Evolutionary conservation across 108 stramenopile species (phyloP).

Genomic region (Skeletonema marinoi): DNA sequence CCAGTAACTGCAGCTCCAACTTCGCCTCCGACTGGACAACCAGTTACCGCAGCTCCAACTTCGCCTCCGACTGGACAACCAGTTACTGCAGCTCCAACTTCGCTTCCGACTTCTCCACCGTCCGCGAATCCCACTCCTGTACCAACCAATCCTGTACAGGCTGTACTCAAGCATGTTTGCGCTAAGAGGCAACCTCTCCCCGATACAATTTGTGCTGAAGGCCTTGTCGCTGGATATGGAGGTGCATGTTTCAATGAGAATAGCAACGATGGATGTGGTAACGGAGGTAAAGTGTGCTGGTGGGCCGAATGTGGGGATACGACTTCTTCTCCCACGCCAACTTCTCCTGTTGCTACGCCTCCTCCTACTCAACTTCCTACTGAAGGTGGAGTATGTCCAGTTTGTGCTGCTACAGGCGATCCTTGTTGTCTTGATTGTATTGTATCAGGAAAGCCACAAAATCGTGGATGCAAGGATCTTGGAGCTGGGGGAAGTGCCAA

Average conservation of each 20-base stretch:
- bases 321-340: not conserved
- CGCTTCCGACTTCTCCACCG: too few relatives aligned
- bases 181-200: not conserved
- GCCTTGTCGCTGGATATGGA: not conserved
- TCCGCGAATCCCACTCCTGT: not conserved
- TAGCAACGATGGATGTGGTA: not conserved
- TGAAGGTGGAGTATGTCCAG: not conserved
- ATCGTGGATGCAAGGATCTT: too few relatives aligned
- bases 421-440: too few relatives aligned
- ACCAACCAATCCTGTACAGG: constrained; percentile 8
- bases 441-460: too few relatives aligned
- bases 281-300: not conserved
- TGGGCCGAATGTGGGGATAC: constrained; percentile 1
- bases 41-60: not conserved
- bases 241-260: not conserved
- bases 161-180: not conserved
- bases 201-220: not conserved
- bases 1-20: constrained; percentile 7
- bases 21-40: not conserved
- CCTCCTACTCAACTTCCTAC: not conserved
- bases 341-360: not conserved
- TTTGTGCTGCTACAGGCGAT: too few relatives aligned
- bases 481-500: too few relatives aligned
- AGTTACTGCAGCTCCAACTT: too few relatives aligned
- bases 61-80: constrained; percentile 13